phyloP scores from a whole-genome alignment of 1,284 basidiomycete genomes.

The Cryptococcus deneoformans region DNA sequence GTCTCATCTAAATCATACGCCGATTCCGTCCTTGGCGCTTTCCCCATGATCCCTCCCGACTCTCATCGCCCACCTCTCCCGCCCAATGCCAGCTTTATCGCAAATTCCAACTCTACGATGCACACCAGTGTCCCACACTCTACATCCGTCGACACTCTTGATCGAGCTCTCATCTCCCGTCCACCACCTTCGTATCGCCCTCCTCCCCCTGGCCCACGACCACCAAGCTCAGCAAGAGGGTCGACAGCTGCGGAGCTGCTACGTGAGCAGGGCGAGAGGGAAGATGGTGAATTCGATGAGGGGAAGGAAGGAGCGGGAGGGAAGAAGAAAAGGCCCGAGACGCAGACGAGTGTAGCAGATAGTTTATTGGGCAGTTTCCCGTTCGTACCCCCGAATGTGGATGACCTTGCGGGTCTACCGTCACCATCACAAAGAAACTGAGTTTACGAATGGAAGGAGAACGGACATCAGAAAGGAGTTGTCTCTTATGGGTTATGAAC shows the following conservation, averaged over 20 bases:
- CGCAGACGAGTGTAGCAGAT: conserved; percentile 36
- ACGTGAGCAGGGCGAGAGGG: background rate
- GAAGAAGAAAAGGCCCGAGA: conserved; percentile 9
- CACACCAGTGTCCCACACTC: conserved; percentile 22
- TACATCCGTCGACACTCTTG: conserved; percentile 22
- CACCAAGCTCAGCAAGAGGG: background rate
- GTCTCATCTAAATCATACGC: conserved; percentile 34
- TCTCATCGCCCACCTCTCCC: background rate
- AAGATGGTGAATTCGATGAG: background rate
- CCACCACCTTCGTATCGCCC: conserved; percentile 14
- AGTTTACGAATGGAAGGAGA: no score
- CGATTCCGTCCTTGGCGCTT: conserved; percentile 41
- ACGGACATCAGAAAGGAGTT: background rate
- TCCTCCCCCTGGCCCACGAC: background rate
- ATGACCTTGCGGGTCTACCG: conserved; percentile 28
- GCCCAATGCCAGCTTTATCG: conserved; percentile 1
- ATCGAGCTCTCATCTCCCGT: conserved; percentile 13
- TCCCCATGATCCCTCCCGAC: conserved; percentile 45
- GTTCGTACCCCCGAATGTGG: conserved; percentile 39
- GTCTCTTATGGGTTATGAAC: background rate
- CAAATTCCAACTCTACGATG: background rate
- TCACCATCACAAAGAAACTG: background rate
- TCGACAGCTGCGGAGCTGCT: background rate
- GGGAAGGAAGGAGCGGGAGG: background rate
- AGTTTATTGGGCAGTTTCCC: conserved; percentile 45